Evolutionary conservation across 169 alveolate genomes (phyloP).

Genomic region (Plasmodium billcollinsi): DNA sequence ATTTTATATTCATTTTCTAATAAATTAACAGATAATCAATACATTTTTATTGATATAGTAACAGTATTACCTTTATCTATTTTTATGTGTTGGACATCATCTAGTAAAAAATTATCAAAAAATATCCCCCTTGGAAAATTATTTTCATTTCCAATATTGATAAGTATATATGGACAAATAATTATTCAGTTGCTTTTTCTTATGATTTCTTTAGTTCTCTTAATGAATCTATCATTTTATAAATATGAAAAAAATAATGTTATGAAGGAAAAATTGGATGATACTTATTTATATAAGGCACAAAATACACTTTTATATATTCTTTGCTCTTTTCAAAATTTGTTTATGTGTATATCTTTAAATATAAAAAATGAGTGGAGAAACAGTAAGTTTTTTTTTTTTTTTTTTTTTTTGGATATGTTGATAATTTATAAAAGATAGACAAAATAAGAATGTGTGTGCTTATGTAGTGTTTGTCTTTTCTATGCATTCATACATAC

Average conservation of each 20-base stretch:
- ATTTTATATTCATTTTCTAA: neutral
- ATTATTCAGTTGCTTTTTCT: neutral
- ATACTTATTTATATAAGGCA: neutral
- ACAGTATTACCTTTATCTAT: neutral
- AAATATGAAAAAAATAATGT: neutral
- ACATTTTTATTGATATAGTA: neutral
- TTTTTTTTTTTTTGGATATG: neutral
- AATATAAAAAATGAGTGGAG: constrained; percentile 5
- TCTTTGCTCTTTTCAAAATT: neutral
- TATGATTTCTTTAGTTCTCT: neutral
- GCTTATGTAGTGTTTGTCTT: neutral
- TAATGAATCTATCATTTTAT: neutral
- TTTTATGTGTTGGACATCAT: constrained; percentile 3
- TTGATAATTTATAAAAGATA: no score
- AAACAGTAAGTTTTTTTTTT: constrained; percentile 3
- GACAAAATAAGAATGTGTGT: neutral
- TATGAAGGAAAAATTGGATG: neutral
- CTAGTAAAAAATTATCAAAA: neutral
- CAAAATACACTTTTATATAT: neutral
- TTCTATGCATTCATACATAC: neutral
- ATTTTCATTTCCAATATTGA: neutral
- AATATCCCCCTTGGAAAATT: neutral
- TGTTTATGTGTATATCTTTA: constrained; percentile 4
- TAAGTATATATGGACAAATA: constrained; percentile 5
- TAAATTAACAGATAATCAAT: constrained; percentile 6